Evolutionary conservation across 768 basidiomycete genomes (phyloP), one percentile per base, ranked within the genome.

Genomic region (Rhizopogon rudus): DNA sequence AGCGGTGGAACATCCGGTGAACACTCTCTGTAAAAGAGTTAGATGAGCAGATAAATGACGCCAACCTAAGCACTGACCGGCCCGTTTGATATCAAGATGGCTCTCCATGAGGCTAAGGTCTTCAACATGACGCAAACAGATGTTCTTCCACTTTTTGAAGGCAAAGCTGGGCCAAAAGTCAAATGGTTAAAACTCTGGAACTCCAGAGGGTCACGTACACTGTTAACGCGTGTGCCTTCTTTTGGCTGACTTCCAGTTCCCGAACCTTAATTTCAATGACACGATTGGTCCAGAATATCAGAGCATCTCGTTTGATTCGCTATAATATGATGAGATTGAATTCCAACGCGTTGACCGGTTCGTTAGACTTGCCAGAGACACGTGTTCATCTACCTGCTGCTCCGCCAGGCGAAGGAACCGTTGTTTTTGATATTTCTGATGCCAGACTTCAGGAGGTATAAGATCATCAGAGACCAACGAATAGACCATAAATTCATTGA

Each of bases 61-160:
- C 12, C 37, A 44, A n/a, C 9, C 10, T 46, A 51, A 56, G 39
- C 33, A 57, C 70, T 39, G 62, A 84, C 91, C 91, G 77, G 91
- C 89, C 43, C 80, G 80, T 68, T 89, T 91, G 44, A 93, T 83
- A 57, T 87, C 79, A 54, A 85, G 80, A 67, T 91, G 89, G 64
- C 88, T 92, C 64, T 91, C 86, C 80, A 93, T 82, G n/a, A 94
- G 78, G 60, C 82, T 86, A 3, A 86, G 69, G 59, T 86, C 83
- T 65, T 91, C 87, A 2, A 78, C 77, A 64, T 89, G 88, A 25
- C 83, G 81, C 39, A 75, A 70, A 62, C 78, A 82, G 39, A 79
- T 72, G 6, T 67, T 70, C 63, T 81, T 84, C 91, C 91, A 93
- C 70, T 85, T 88, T 45, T 68, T 74, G 61, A 88, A 88, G 6